Evolutionary conservation across 2,329 filamentous ascomycete species (phyloP), one percentile per base, ranked within the genome.

Genomic region (Penicillium sclerotigenum): DNA sequence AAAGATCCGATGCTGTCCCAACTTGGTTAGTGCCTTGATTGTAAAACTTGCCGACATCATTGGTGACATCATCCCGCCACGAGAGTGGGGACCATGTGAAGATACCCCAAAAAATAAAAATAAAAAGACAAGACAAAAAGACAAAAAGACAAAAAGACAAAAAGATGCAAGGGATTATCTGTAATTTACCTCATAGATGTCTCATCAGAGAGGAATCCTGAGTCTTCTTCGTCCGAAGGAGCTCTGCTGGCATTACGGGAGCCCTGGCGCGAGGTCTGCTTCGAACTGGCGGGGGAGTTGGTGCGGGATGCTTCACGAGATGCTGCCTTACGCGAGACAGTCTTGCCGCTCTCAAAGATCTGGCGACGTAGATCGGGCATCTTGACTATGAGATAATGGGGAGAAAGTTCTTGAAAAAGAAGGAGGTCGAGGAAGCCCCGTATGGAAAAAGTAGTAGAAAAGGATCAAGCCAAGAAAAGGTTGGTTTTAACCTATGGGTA

Each of bases 301-400:
- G 78, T 74, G 28, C 79, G 78, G 16, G 83, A 85, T 41, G 76
- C 78, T 55, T 80, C 76, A 57, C 79, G 78, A 26, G 82, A 83
- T 51, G 78, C 79, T 34, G 83, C 82, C 68, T 87, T 87, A 65
- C 81, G 81, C 50, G 85, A 87, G 45, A 83, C 74, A 20, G 84
- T 87, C 75, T 87, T 87, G 69, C 81, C 79, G 74, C 82, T 84
- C 76, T 87, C 84, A 37, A 86, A 80, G 54, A 83, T 83, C 67
- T 83, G 81, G 64, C 83, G 80, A 61, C 83, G 74, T 51, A 79
- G 71, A 63, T 79, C 77, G 43, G 75, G 77, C 77, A 79, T 80
- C 50, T 29, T 75, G 66, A 36, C 24, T 42, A 26, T 41, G 36
- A 40, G 26, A 41, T 40, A 16, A 24, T 9, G 8, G 40, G 4